Conservation (phyloP, 2,329 filamentous ascomycete species). For the Septoria linicola region DNA sequence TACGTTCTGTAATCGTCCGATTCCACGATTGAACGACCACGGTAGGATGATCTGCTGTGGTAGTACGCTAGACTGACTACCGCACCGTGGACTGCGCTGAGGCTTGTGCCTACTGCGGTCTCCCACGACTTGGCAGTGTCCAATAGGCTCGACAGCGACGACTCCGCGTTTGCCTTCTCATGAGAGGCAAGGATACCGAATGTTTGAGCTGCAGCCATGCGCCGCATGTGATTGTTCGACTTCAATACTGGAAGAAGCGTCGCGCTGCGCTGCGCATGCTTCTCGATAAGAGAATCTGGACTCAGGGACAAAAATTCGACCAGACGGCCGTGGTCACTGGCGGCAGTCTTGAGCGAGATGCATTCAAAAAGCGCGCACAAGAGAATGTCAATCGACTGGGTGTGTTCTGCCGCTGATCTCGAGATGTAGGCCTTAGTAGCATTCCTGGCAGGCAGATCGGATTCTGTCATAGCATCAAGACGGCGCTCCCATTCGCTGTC, state of each 20-base stretch:
- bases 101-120: slow-evolving; percentile 58
- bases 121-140: slow-evolving; percentile 51
- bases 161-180: slow-evolving; percentile 39
- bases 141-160: slow-evolving; percentile 43
- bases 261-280: slow-evolving; percentile 50
- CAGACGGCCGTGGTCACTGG: slow-evolving; percentile 40
- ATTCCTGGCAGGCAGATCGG: slow-evolving; percentile 64
- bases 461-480: slow-evolving; percentile 69
- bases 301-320: slow-evolving; percentile 57
- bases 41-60: slow-evolving; percentile 57
- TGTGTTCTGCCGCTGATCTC: slow-evolving; percentile 35
- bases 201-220: slow-evolving; percentile 65
- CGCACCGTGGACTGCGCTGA: slow-evolving; percentile 61
- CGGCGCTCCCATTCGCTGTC: slow-evolving; percentile 83
- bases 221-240: slow-evolving; percentile 69
- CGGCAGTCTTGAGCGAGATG: slow-evolving; percentile 30
- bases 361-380: slow-evolving; percentile 29
- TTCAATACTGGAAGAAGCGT: slow-evolving; percentile 61
- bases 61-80: slow-evolving; percentile 60
- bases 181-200: slow-evolving; percentile 78
- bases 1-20: slow-evolving; percentile 37
- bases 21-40: slow-evolving; percentile 33
- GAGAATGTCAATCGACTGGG: slow-evolving; percentile 39
- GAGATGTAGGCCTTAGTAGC: slow-evolving; percentile 57
- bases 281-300: slow-evolving; percentile 53